These are phyloP conservation scores for Gossypium stocksii DNA, from an alignment of 345 rosid species.

Conservation along the genomic window DNA sequence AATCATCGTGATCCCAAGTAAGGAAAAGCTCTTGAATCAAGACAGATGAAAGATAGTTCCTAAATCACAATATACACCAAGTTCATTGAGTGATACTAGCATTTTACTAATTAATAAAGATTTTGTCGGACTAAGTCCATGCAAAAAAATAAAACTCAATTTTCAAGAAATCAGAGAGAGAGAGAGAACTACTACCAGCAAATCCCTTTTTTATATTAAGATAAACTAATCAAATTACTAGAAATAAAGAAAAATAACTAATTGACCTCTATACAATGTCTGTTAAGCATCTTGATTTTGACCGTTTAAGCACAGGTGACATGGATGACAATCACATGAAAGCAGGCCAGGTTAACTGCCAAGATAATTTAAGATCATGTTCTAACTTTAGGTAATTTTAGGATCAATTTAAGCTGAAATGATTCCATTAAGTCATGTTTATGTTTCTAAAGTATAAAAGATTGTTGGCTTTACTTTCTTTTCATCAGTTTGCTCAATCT, in stretches of 20 bases:
- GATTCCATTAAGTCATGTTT: not conserved
- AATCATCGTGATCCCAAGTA: constrained; percentile 95
- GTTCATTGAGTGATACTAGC: constrained; percentile 16
- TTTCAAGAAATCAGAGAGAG: not conserved
- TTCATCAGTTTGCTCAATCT: not conserved
- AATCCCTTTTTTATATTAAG: not conserved
- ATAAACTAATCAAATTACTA: not conserved
- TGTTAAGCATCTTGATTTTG: not conserved
- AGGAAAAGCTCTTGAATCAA: constrained; percentile 94
- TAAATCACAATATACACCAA: constrained; percentile 39
- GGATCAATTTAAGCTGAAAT: not conserved
- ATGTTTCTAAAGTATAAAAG: not conserved
- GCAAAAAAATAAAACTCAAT: not conserved
- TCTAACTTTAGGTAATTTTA: not conserved
- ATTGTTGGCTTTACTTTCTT: not conserved
- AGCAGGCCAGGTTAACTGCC: not conserved
- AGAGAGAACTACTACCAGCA: not conserved
- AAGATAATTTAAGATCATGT: not conserved
- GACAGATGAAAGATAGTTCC: constrained; percentile 96
- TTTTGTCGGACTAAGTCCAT: not conserved
- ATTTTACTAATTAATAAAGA: not conserved
- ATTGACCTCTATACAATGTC: not conserved
- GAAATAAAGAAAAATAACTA: not conserved
- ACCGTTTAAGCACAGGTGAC: not conserved
- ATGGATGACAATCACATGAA: not conserved